phyloP scores from a whole-genome alignment of 345 rosid species.

The Noccaea caerulescens region DNA sequence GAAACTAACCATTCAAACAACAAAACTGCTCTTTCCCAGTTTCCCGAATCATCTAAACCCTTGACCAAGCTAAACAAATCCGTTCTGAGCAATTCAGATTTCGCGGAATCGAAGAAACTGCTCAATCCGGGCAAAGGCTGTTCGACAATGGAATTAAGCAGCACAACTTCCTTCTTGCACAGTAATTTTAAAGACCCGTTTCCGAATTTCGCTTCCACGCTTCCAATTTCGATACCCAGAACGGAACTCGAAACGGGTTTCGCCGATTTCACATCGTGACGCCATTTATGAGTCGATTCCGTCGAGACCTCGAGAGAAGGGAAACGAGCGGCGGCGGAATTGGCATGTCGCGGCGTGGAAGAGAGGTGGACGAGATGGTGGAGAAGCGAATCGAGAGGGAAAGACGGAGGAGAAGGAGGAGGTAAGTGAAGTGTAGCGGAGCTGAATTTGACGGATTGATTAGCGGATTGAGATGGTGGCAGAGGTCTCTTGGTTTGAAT shows the following conservation, averaged over 20 bases:
- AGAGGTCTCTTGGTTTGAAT: constrained; percentile 50
- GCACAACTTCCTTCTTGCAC: constrained; percentile 54
- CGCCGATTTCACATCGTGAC: constrained; percentile 27
- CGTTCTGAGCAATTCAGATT: constrained; percentile 56
- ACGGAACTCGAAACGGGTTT: constrained; percentile 45
- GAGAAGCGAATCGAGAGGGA: constrained; percentile 74
- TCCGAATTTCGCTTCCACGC: constrained; percentile 37
- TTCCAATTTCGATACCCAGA: constrained; percentile 34
- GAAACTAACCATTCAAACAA: constrained; percentile 71
- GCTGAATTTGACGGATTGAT: constrained; percentile 59
- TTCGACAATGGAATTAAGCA: constrained; percentile 56
- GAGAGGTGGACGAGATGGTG: constrained; percentile 81
- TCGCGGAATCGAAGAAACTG: constrained; percentile 57
- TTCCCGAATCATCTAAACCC: constrained; percentile 65
- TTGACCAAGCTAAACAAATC: constrained; percentile 70
- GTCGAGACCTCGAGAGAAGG: constrained; percentile 52
- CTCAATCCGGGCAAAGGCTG: constrained; percentile 56
- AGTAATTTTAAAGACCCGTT: constrained; percentile 53
- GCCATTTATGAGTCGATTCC: constrained; percentile 45
- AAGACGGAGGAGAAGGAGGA: constrained; percentile 54
- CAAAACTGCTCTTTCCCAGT: constrained; percentile 71
- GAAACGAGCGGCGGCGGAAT: constrained; percentile 40
- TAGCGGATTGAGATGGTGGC: constrained; percentile 38
- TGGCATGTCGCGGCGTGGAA: constrained; percentile 42
- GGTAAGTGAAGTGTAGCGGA: constrained; percentile 65